Evolutionary conservation across 192 early-diverging fungal genomes (phyloP).

Genomic region (Pilobolus umbonatus): DNA sequence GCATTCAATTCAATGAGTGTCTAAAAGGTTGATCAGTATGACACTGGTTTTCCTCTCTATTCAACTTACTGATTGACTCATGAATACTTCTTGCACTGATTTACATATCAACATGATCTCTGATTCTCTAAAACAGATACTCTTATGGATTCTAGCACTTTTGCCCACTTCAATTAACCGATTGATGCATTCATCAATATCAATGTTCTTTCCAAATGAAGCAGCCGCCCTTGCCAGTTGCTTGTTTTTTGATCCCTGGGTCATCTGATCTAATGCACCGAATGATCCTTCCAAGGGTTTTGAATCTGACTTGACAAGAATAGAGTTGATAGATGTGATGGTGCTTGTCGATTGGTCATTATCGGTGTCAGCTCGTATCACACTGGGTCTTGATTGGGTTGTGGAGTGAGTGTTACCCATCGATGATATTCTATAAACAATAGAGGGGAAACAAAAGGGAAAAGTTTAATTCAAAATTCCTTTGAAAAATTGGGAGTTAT

Average conservation of each 20-base stretch:
- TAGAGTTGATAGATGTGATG: slow-evolving; percentile 13
- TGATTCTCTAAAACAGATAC: slow-evolving; percentile 81
- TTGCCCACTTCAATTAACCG: slow-evolving; percentile 20
- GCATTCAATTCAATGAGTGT: slow-evolving; percentile 69
- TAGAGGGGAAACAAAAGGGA: no score
- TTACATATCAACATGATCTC: slow-evolving; percentile 87
- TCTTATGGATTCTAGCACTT: slow-evolving; percentile 42
- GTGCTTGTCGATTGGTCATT: slow-evolving; percentile 13
- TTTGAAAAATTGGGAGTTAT: no score
- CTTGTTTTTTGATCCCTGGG: slow-evolving; percentile 29
- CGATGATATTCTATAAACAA: no score
- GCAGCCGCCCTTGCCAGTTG: slow-evolving; percentile 24
- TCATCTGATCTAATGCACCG: slow-evolving; percentile 16
- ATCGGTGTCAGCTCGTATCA: slow-evolving; percentile 7
- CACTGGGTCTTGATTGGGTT: slow-evolving; percentile 4
- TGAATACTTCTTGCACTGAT: slow-evolving; percentile 79
- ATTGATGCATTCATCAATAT: slow-evolving; percentile 30
- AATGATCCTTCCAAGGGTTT: slow-evolving; percentile 15
- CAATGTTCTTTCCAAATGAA: slow-evolving; percentile 19
- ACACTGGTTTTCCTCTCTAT: background rate
- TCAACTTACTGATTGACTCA: slow-evolving; percentile 67
- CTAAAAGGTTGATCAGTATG: slow-evolving; percentile 44
- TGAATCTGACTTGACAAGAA: slow-evolving; percentile 9
- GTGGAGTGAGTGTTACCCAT: slow-evolving; percentile 17
- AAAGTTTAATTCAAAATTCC: no score